Evolutionary conservation across 768 basidiomycete genomes (phyloP), one percentile per base, ranked within the genome.

Genomic region (Lyophyllum shimeji): DNA sequence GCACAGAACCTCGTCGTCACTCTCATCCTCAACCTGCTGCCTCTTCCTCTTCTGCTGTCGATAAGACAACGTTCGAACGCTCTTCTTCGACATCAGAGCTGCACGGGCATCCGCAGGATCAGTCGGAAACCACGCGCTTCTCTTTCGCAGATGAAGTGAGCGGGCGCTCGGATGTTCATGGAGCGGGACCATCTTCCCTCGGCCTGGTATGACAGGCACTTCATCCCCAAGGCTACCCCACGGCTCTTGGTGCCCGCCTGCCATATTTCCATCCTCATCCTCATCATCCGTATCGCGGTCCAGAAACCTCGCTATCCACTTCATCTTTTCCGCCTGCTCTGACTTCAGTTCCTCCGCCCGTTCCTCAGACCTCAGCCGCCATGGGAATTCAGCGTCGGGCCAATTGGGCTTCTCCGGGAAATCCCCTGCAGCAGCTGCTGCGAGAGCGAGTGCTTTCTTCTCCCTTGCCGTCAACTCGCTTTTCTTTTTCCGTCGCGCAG

Each of bases 381-480:
- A 93, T 20, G 91, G 90, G 63, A 91, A 92, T 69, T 84, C 84
- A 7, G 75, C 60, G 63, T 93, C 91, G 7, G 86, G 86, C 90
- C 91, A 93, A 64, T 89, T 86, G 9, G 89, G 87, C 51, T 71
- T 79, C 33, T 81, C 79, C 1, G 66, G 46, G 4, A 65, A 59
- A n/a, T 70, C 70, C 34, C 76, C 76, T 18, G 65, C 62, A 6
- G 57, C 61, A 40, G 60, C 63, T 46, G 60, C 51, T 47, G 59
- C 60, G 17, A 60, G 56, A 3, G 65, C 63, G 1, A 61, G 53
- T 0, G 63, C 56, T 57, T 69, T 69, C 61, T 76, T 75, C 40
- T 74, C 74, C 47, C 67, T 71, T 8, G 63, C 61, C 33, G 69
- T 66, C 1, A 68, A 63, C 20, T 78, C 73, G 53, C 63, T 65